A percentile compares a stretch with the other conserved stretches of the same genome.
phyloP scores from a whole-genome alignment of 2,329 filamentous ascomycete genomes.

The Sphaerostilbella broomeana region DNA sequence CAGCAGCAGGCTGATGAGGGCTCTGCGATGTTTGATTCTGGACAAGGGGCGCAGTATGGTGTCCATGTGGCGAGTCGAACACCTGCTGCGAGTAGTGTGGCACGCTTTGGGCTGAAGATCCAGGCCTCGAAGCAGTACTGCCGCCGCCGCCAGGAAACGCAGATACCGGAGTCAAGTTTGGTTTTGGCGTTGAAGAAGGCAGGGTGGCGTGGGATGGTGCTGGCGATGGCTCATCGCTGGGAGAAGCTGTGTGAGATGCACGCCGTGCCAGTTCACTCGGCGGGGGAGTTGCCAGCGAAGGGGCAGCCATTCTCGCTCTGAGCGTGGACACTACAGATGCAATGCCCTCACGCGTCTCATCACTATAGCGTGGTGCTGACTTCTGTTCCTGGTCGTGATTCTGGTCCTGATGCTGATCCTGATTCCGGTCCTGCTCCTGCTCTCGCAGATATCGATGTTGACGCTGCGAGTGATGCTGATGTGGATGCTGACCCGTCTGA shows the following conservation, averaged over 20 bases:
- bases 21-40: too few species aligned
- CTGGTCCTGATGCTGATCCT: too few species aligned
- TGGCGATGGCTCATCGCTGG: not conserved
- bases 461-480: not conserved
- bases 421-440: too few species aligned
- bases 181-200: not conserved
- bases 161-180: not conserved
- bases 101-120: not conserved
- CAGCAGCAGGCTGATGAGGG: not conserved
- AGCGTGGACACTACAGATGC: constrained; percentile 3
- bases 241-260: not conserved
- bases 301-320: constrained; percentile 1
- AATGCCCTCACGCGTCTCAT: constrained; percentile 8
- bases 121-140: not conserved
- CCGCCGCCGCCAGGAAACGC: constrained; percentile 1
- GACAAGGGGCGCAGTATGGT: too few species aligned
- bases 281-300: not conserved
- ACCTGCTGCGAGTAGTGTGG: not conserved
- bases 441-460: too few species aligned
- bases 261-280: too few species aligned
- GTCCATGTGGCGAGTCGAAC: not conserved
- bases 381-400: too few species aligned
- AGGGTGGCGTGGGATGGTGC: not conserved
- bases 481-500: not conserved
- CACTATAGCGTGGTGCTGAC: not conserved